Conservation (phyloP, 139 green algal species). For the Closterium sp. region DNA sequence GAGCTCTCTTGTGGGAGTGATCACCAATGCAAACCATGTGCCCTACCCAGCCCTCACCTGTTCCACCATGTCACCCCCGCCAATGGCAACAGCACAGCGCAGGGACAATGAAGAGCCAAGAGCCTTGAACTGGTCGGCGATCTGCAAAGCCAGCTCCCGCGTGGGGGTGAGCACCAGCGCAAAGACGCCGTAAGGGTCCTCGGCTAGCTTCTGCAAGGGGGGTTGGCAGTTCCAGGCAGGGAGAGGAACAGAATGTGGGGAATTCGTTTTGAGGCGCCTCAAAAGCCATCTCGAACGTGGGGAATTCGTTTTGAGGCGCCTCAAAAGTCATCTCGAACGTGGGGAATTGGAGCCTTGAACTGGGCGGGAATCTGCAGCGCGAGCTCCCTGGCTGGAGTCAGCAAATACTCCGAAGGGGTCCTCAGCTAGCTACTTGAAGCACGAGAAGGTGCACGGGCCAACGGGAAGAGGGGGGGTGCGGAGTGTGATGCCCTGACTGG, state of each 20-base stretch:
- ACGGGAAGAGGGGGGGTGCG: too few species aligned
- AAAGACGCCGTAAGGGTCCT: conserved; percentile 91
- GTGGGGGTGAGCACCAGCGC: conserved; percentile 89
- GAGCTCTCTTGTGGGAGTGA: conserved; percentile 94
- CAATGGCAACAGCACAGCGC: conserved; percentile 78
- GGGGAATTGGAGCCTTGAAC: not conserved
- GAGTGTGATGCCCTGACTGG: too few species aligned
- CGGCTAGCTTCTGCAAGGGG: conserved; percentile 80
- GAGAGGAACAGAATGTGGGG: not conserved
- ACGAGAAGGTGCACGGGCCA: too few species aligned
- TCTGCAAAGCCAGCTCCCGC: conserved; percentile 93
- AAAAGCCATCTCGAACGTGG: too few species aligned
- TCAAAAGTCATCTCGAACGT: too few species aligned
- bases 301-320: too few species aligned
- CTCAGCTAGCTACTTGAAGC: too few species aligned
- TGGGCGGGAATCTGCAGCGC: conserved; percentile 86
- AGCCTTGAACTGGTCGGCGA: conserved; percentile 83
- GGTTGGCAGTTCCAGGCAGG: too few species aligned
- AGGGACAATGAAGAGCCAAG: conserved; percentile 49
- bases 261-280: too few species aligned
- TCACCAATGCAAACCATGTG: conserved; percentile 79
- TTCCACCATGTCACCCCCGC: conserved; percentile 82
- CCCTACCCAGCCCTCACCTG: too few species aligned
- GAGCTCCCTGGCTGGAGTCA: conserved; percentile 93
- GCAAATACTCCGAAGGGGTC: conserved; percentile 90